Base-by-base conservation (phyloP, 129 eudicot species). In the Pseudognaphalium luteoalbum region DNA sequence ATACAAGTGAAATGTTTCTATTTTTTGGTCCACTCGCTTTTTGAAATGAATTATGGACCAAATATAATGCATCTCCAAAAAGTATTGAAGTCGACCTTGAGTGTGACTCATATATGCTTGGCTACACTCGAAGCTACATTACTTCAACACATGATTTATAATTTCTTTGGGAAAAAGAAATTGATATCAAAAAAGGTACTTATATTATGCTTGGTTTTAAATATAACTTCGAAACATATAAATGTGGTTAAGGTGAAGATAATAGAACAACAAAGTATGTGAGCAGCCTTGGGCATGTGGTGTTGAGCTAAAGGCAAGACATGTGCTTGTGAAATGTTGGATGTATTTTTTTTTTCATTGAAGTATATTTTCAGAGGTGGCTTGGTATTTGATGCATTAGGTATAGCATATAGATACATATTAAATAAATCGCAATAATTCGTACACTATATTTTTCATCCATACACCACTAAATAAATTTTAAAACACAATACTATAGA, bases 21-120 rank as follows among this genome's bases (percentile, higher is more conserved):
- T 16, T 28, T 57, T 57, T 9, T 19, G 17, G 47, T 44, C 73
- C 58, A 12, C 58, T 16, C 56, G 15, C 29, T 56, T 59, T 68
- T 25, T 10, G 4, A 77, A 68, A 68, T 56, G 59, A 57, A 57
- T 28, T 54, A 20, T 70, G 28, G 19, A 70, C 76, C 76, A 60
- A 70, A 30, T 60, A 60, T 78, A 59, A 60, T 78, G 81, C 81
- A 70, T n/a, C 33, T 57, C 70, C 32, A 25, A 58, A 78, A 77
- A 41, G 81, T 29, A 58, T 8, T 70, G 76, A 78, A 60, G 76
- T 69, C 66, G 76, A 78, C 70, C 21, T 68, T 30, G 60, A 68
- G n/a, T 59, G 71, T 58, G 81, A 60, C 81, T 64, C 52, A 70
- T 59, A 50, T n/a, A 28, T 65, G 25, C 25, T 76, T 25, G 42